These are phyloP conservation scores for Neonectria ditissima DNA, from an alignment of 2,329 filamentous ascomycete genomes.

Conservation along the genomic window DNA sequence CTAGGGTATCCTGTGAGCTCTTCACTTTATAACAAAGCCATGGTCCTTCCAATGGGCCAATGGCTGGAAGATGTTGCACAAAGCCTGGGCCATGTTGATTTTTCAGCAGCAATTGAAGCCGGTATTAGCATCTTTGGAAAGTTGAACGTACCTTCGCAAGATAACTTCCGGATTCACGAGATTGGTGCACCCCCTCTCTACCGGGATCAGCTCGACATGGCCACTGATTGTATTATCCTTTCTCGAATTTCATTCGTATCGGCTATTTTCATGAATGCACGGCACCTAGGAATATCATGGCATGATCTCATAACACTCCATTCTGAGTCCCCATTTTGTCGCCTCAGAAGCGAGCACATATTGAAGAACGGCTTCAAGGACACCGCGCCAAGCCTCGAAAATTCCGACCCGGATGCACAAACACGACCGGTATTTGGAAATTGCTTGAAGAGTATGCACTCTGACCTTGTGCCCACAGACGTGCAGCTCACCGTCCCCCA, in stretches of 20 bases:
- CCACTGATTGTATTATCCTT: slow-evolving; percentile 8
- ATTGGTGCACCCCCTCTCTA: background rate
- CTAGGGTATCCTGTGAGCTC: slow-evolving; percentile 14
- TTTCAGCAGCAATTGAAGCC: slow-evolving; percentile 2
- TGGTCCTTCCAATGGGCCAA: slow-evolving; percentile 9
- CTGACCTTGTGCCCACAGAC: slow-evolving; percentile 13
- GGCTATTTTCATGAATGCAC: slow-evolving; percentile 6
- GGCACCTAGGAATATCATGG: slow-evolving; percentile 9
- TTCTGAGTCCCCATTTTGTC: slow-evolving; percentile 11
- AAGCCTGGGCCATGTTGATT: slow-evolving; percentile 13
- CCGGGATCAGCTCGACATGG: background rate
- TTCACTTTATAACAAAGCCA: slow-evolving; percentile 7
- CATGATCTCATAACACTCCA: slow-evolving; percentile 6
- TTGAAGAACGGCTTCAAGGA: background rate
- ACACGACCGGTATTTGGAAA: background rate
- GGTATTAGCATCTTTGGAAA: slow-evolving; percentile 12
- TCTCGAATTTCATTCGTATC: slow-evolving; percentile 12
- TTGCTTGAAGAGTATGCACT: slow-evolving; percentile 3
- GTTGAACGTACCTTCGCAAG: slow-evolving; percentile 2
- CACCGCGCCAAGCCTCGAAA: background rate
- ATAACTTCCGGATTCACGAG: background rate
- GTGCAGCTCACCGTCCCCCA: slow-evolving; percentile 13
- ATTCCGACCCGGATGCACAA: no score
- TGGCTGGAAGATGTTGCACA: slow-evolving; percentile 4
- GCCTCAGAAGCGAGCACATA: background rate